Conservation (phyloP, 176 grass and related monocot genomes). For the Carex parvula region DNA sequence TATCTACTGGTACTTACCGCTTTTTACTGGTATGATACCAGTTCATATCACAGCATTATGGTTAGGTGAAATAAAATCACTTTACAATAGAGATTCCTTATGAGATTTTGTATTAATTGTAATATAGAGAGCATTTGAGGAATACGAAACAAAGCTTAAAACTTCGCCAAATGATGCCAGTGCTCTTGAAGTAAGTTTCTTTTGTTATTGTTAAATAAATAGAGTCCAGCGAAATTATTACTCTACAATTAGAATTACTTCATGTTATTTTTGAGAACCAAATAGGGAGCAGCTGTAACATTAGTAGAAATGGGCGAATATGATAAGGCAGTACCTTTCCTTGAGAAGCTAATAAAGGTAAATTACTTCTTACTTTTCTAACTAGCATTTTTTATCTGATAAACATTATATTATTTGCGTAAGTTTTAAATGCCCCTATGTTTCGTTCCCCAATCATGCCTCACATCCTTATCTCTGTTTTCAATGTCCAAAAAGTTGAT, state of each 20-base stretch:
- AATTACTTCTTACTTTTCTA: conserved; percentile 9
- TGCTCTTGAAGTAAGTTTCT: conserved; percentile 62
- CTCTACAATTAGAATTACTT: not conserved
- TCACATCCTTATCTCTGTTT: too few relatives aligned
- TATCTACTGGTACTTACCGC: not conserved
- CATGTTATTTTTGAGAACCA: conserved; percentile 21
- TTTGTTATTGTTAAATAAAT: not conserved
- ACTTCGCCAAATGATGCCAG: conserved; percentile 62
- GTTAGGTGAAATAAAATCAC: not conserved
- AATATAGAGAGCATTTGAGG: conserved; percentile 51
- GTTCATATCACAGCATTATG: too few relatives aligned
- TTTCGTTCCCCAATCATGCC: too few relatives aligned
- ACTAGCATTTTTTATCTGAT: conserved; percentile 3
- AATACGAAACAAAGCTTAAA: conserved; percentile 62
- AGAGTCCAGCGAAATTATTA: not conserved
- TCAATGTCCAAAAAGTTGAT: too few relatives aligned
- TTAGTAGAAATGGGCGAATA: conserved; percentile 85
- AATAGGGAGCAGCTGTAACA: conserved; percentile 73
- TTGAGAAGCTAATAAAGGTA: conserved; percentile 84
- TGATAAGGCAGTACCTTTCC: conserved; percentile 57
- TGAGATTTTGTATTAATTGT: conserved; percentile 21
- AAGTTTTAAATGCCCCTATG: too few relatives aligned
- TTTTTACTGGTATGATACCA: not conserved
- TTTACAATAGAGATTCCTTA: conserved; percentile 16
- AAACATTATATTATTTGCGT: conserved; percentile 16